Evolutionary conservation across 129 eudicot genomes (phyloP), one percentile per base, ranked within the genome.

Genomic region (Lonicera japonica): DNA sequence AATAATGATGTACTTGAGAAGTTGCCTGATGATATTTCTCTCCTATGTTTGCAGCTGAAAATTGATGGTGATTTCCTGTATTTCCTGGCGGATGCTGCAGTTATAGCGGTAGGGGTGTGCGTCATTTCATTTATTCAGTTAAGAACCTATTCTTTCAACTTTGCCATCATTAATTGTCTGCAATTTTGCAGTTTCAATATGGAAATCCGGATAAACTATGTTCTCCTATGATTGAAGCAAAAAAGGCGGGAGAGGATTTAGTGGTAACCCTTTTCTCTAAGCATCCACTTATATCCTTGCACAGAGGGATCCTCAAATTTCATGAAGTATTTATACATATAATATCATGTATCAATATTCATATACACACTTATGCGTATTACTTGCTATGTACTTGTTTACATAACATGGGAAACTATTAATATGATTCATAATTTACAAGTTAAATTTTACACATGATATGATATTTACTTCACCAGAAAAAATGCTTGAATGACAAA

Each of bases 81-180:
- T 77, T 88, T 78, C 74, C 82, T 94, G 66, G 99, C 99, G 0
- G 99, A 94, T 85, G 99, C 99, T 69, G 95, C 89, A 39, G 99
- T 80, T 54, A 85, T 63, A 18, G 99, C 96, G 53, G 96, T 94
- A 82, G 54, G 82, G 73, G 16, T 51, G 20, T 51, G 34, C 56
- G 15, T 53, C 5, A 36, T 64, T 29, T 50, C 14, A 38, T 52
- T 46, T 12, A n/a, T 52, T 67, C 13, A 61, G 6, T 54, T 29
- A 21, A 23, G 21, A 19, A 21, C 16, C 55, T 11, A 12, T 11
- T 50, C 22, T 61, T 59, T 56, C 29, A 1, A 39, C 38, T 34
- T 61, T 24, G 21, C 63, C 60, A 73, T 73, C 56, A 63, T 76
- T 34, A 41, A 54, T 47, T 66, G 41, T 58, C 34, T 73, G 24